phyloP scores from a whole-genome alignment of 2,329 filamentous ascomycete species.

The Didymella glomerata region DNA sequence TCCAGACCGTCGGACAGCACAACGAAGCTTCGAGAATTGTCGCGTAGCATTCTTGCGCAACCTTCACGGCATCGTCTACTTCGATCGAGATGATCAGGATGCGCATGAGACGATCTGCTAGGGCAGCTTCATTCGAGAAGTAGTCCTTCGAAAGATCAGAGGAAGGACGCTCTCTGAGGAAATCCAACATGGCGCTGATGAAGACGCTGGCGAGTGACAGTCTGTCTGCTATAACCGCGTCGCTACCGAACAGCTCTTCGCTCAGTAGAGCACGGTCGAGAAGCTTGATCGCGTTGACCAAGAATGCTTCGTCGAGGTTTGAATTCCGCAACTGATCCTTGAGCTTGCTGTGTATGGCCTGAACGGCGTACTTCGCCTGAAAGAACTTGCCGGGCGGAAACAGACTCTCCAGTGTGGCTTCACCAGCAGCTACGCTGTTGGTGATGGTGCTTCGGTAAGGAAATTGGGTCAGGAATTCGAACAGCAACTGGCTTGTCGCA shows the following conservation, averaged over 20 bases:
- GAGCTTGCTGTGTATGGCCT: conserved; percentile 43
- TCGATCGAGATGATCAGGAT: conserved; percentile 37
- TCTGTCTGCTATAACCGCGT: conserved; percentile 32
- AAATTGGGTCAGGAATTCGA: conserved; percentile 47
- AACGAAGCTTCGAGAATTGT: conserved; percentile 49
- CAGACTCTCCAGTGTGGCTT: conserved; percentile 32
- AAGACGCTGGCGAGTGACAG: conserved; percentile 41
- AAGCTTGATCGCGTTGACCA: conserved; percentile 33
- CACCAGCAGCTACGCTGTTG: conserved; percentile 37
- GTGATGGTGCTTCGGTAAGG: conserved; percentile 42
- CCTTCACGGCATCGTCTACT: conserved; percentile 23
- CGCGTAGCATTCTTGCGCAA: conserved; percentile 40
- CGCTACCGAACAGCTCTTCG: conserved; percentile 33
- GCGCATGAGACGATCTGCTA: conserved; percentile 45
- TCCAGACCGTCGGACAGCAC: conserved; percentile 47
- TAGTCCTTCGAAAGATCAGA: conserved; percentile 43
- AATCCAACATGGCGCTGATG: conserved; percentile 41
- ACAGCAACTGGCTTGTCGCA: conserved; percentile 45
- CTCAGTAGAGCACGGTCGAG: conserved; percentile 44
- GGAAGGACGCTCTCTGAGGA: conserved; percentile 49
- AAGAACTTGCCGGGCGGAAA: conserved; percentile 49
- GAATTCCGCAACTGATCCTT: conserved; percentile 45
- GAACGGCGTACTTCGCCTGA: conserved; percentile 47
- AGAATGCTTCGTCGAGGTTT: conserved; percentile 11
- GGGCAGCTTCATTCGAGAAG: conserved; percentile 40